Conservation (phyloP, 257 asterid species). For the Craterostigma plantagineum region DNA sequence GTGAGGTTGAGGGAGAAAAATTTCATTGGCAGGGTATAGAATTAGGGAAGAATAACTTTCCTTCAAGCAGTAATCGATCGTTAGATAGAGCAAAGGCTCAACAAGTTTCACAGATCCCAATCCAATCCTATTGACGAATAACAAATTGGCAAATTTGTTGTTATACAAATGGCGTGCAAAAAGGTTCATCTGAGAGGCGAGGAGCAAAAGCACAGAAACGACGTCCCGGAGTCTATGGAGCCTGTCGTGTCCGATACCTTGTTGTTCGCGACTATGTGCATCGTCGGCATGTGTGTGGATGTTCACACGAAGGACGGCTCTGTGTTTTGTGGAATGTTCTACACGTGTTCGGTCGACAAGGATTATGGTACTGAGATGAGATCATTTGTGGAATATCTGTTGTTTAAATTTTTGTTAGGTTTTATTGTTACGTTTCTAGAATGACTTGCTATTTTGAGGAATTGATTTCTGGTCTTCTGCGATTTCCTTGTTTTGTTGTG, state of each 20-base stretch:
- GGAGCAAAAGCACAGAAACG: constrained; percentile 13
- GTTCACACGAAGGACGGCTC: constrained; percentile 77
- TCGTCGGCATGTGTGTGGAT: constrained; percentile 63
- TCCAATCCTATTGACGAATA: too few relatives aligned
- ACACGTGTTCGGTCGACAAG: constrained; percentile 55
- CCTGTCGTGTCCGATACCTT: constrained; percentile 30
- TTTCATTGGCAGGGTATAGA: too few relatives aligned
- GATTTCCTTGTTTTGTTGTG: too few relatives aligned
- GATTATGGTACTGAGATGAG: constrained; percentile 41
- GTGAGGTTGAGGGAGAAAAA: too few relatives aligned
- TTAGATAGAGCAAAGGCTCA: too few relatives aligned
- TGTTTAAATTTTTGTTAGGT: constrained; percentile 1
- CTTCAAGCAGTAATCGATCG: too few relatives aligned
- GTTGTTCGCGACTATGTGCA: constrained; percentile 53
- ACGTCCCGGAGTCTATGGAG: constrained; percentile 14
- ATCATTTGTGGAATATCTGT: constrained; percentile 2
- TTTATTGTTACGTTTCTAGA: too few relatives aligned
- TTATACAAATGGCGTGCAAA: constrained; percentile 37
- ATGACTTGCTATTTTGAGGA: too few relatives aligned
- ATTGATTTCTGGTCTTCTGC: too few relatives aligned
- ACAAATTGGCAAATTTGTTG: too few relatives aligned
- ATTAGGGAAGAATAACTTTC: too few relatives aligned
- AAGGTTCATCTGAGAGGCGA: constrained; percentile 26
- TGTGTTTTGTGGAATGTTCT: constrained; percentile 65
- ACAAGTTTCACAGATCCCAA: too few relatives aligned